These are phyloP conservation scores for Chlamydomonas schloesseri DNA, from an alignment of 139 green algal genomes.

Conservation along the genomic window DNA sequence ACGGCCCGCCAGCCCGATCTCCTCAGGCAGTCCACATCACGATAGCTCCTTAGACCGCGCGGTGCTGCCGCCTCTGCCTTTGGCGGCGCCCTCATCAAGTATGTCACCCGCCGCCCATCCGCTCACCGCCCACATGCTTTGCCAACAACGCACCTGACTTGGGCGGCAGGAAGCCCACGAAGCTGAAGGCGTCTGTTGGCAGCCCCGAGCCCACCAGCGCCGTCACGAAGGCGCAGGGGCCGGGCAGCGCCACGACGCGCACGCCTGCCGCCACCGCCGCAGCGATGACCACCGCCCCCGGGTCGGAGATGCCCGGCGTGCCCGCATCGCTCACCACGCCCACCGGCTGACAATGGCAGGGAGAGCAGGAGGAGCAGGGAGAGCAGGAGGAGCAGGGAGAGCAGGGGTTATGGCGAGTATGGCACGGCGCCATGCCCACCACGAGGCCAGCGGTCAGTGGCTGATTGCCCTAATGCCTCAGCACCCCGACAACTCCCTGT, in stretches of 20 bases:
- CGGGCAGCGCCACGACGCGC: constrained; percentile 72
- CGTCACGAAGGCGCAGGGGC: constrained; percentile 81
- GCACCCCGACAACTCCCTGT: too few relatives aligned
- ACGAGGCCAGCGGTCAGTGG: too few relatives aligned
- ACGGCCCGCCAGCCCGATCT: too few relatives aligned
- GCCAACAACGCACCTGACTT: constrained; percentile 73
- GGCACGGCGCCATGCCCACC: too few relatives aligned
- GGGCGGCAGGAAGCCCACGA: constrained; percentile 86
- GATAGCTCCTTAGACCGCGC: too few relatives aligned
- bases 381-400: too few relatives aligned
- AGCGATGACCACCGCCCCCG: constrained; percentile 78
- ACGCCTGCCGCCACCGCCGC: constrained; percentile 61
- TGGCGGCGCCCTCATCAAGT: too few relatives aligned
- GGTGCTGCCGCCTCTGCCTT: too few relatives aligned
- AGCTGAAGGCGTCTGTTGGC: constrained; percentile 75
- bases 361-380: background rate
- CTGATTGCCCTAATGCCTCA: too few relatives aligned
- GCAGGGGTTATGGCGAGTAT: background rate
- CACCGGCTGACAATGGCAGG: too few relatives aligned
- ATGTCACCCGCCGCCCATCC: too few relatives aligned
- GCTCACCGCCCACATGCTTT: background rate
- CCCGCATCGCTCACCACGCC: constrained; percentile 93
- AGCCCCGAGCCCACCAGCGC: constrained; percentile 87
- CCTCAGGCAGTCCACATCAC: too few relatives aligned
- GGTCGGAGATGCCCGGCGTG: constrained; percentile 90